Conservation (phyloP, 2,329 filamentous ascomycete genomes). For the Nigrospora sphaerica region DNA sequence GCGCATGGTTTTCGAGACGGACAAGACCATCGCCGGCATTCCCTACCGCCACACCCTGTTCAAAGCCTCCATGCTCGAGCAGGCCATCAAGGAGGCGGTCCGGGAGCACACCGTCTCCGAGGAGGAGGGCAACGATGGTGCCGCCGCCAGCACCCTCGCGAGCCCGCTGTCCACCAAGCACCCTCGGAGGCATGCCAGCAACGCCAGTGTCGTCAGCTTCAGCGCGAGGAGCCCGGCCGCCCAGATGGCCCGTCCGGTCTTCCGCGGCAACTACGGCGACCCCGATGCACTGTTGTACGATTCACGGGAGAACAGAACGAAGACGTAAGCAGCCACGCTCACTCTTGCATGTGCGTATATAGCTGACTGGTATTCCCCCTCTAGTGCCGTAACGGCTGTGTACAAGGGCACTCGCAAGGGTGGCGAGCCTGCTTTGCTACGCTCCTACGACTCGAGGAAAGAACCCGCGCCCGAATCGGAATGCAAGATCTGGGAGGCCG, state of each 20-base stretch:
- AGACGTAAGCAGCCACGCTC: constrained; percentile 59
- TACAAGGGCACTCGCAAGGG: constrained; percentile 74
- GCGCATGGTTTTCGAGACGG: constrained; percentile 89
- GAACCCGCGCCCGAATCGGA: constrained; percentile 88
- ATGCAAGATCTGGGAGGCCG: constrained; percentile 95
- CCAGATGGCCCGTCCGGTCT: constrained; percentile 46
- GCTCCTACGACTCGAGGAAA: constrained; percentile 91
- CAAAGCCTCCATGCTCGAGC: constrained; percentile 92
- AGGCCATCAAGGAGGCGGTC: constrained; percentile 86
- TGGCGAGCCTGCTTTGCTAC: constrained; percentile 64
- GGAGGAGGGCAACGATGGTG: constrained; percentile 73
- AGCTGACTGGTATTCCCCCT: constrained; percentile 12
- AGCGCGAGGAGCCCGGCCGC: constrained; percentile 57
- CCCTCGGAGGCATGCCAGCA: constrained; percentile 62
- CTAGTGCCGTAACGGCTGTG: constrained; percentile 82
- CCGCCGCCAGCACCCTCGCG: constrained; percentile 24
- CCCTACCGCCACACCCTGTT: constrained; percentile 91
- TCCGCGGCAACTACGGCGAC: constrained; percentile 63
- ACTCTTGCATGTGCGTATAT: background rate
- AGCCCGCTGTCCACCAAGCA: constrained; percentile 33
- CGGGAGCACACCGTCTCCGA: constrained; percentile 75
- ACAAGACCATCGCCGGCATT: constrained; percentile 95
- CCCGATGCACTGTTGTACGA: constrained; percentile 86
- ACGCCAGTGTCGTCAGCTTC: constrained; percentile 77
- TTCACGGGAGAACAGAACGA: constrained; percentile 74